These are phyloP conservation scores for Oxyria digyna DNA, from an alignment of 148 eudicot species.

Conservation along the genomic window DNA sequence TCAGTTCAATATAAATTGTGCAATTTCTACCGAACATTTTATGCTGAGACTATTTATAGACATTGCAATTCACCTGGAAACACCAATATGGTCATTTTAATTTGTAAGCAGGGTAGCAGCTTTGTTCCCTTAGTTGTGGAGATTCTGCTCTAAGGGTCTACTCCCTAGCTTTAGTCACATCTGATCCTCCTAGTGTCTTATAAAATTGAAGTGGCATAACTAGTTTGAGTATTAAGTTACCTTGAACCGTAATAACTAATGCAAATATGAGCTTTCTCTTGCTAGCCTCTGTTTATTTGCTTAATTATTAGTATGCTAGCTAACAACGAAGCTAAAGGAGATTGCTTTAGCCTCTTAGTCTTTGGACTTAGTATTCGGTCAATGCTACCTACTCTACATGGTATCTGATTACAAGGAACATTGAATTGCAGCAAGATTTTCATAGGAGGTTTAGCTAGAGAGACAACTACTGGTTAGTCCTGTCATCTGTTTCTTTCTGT, in stretches of 20 bases:
- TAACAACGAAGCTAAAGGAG: background rate
- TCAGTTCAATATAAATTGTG: background rate
- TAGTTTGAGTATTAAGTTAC: background rate
- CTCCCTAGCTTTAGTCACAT: background rate
- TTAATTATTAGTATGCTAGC: slow-evolving; percentile 1
- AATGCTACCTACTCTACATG: background rate
- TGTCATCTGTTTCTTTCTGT: slow-evolving; percentile 9
- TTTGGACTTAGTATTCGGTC: slow-evolving; percentile 4
- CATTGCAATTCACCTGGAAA: background rate
- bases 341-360: slow-evolving; percentile 8
- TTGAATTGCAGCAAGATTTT: slow-evolving; percentile 39
- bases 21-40: background rate
- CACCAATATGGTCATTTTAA: background rate
- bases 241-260: background rate
- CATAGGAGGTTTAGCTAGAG: slow-evolving; percentile 23
- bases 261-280: background rate
- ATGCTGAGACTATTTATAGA: background rate
- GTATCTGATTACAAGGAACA: slow-evolving; percentile 10
- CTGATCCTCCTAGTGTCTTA: no score
- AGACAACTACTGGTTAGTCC: slow-evolving; percentile 62
- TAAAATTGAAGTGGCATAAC: background rate
- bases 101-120: background rate
- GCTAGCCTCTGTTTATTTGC: background rate
- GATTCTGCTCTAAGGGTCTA: background rate
- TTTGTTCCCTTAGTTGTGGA: background rate